Conservation (phyloP, 257 asterid species). For the Solanum arcanum region DNA sequence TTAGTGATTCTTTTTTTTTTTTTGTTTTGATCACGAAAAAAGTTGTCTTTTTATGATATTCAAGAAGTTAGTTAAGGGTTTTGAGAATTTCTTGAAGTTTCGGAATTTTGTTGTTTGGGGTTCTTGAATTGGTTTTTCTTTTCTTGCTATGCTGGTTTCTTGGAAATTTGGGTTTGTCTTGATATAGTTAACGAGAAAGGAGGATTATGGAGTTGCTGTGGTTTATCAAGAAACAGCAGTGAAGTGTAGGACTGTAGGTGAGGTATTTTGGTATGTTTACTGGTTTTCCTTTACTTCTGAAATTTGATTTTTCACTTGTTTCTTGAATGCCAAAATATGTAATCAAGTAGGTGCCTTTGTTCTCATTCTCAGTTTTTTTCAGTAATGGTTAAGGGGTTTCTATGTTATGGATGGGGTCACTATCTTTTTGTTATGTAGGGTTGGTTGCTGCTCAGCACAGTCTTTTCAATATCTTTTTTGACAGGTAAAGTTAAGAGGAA, state of each 20-base stretch:
- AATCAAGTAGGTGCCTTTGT: neutral
- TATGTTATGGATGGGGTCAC: neutral
- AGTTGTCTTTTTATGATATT: neutral
- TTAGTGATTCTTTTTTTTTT: neutral
- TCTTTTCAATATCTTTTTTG: neutral
- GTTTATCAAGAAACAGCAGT: neutral
- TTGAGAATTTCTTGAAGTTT: neutral
- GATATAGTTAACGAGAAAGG: neutral
- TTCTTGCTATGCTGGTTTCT: neutral
- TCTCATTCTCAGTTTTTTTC: neutral
- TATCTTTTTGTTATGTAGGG: neutral
- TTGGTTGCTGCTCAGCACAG: neutral
- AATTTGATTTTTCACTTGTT: neutral
- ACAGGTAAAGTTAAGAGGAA: conserved; percentile 19
- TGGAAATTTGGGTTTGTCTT: neutral
- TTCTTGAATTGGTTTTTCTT: neutral
- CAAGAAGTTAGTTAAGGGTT: neutral
- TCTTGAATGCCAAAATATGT: neutral
- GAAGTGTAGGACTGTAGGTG: neutral
- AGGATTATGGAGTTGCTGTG: neutral
- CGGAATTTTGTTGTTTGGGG: neutral
- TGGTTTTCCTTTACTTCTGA: neutral
- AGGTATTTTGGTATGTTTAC: neutral
- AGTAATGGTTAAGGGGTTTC: neutral
- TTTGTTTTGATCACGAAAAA: neutral